Base-by-base conservation (phyloP, 1,284 basidiomycete genomes). In the Moesziomyces sp. region DNA sequence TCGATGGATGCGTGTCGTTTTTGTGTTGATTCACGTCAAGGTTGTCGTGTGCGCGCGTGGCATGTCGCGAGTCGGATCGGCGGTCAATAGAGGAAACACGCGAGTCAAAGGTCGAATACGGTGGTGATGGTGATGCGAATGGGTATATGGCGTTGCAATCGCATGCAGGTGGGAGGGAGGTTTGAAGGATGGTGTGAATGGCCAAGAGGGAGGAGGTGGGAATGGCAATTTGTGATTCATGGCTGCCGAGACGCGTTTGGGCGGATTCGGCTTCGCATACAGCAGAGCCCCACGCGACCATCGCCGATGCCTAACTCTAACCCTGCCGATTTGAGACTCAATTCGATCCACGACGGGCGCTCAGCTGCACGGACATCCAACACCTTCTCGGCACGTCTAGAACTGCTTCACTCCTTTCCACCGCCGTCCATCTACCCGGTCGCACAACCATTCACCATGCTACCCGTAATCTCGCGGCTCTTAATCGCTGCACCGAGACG, bases 1-100 rank as follows among this genome's bases (percentile, higher is more conserved):
- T 24, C 42, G 47, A 55, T 61, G 59, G 45, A 52, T 35, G 45
- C 11, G 18, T 4, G 14, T 45, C 5, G 34, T 19, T 55, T 26
- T 16, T 47, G 34, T 23, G 45, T 26, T 28, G 18, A 46, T 42
- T 30, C 42, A 23, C 3, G 47, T 16, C 11, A 40, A 7, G 38
- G 16, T 40, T 7, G 14, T 16, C 3, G 13, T 16, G 14, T 18
- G 38, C 14, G 38, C 38, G 38, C 7, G 38, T n/a, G 5, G 38
- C 38, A 40, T 40, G 38, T 40, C 38, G 30, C 30, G 30, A 8
- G 10, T 10, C 30, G 13, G 13, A 13, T 3, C 30, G 30, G 30
- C 13, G 30, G 1, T 11, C 30, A 34, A 11, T 10, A 4, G 30
- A 34, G 30, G 11, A 34, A 10, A 13, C 1, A 34, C 13, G 30